Base-by-base conservation (phyloP, 202 grass and related monocot genomes). In the Eragrostis tef region DNA sequence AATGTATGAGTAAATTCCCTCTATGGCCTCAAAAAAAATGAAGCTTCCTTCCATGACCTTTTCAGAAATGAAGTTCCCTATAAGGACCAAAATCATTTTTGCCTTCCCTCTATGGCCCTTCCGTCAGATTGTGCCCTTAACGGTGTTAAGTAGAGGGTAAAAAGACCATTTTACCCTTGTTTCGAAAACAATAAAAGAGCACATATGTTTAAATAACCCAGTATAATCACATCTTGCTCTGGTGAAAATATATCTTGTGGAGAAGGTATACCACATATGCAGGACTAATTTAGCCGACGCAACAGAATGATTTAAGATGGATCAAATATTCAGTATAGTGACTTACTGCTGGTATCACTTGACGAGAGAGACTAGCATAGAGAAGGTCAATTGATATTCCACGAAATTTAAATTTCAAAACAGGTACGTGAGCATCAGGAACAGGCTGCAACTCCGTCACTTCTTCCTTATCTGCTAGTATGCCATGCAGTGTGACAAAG, bases 391-490 rank as follows among this genome's bases (percentile, higher is more conserved):
- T 93, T 48, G 90, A 88, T 84, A 98, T 91, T 44, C 94, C 90
- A 73, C 52, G 82, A 83, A 91, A 94, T 74, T 98, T 98, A 70
- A 98, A 93, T 89, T 91, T 98, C 90, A 98, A 84, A 81, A 98
- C 88, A 78, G 95, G 95, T 80, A 98, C 95, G 51, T 93, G 92
- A 11, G 90, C 92, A 24, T 98, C 92, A 77, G 95, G 92, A 70
- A 98, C 82, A 76, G 92, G 92, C 57, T 98, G 92, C 27, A 98
- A 59, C 86, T 98, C 92, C 45, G 88, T 89, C 48, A 98, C 88
- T 75, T 94, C 92, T 74, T 91, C 87, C 87, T 84, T 93, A 75
- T 88, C 76, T 60, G 80, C 41, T 84, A 98, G 87, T 77, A 91
- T 75, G 50, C 75, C 88, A 86, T 93, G 88, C 67, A 94, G 53